Evolutionary conservation across 139 green algal genomes (phyloP).

Genomic region (Micractinium sp.): DNA sequence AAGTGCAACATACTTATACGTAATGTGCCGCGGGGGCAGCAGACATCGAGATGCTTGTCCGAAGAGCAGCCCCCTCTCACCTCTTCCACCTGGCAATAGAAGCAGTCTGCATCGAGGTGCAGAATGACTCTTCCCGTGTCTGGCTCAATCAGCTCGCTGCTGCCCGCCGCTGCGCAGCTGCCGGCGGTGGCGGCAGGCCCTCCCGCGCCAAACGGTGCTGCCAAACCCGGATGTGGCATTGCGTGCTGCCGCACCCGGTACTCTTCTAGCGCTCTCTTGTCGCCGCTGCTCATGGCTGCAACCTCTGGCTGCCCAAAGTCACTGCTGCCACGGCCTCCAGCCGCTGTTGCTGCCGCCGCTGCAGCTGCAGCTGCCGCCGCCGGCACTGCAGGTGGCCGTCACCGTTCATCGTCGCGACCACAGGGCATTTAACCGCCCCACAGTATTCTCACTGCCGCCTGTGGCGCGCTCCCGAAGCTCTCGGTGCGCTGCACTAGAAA

Average conservation of each 20-base stretch:
- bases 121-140: conserved; percentile 62
- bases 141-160: conserved; percentile 3
- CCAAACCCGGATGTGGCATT: background rate
- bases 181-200: background rate
- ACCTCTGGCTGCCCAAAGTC: background rate
- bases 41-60: background rate
- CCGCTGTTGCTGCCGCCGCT: background rate
- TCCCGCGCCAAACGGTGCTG: no score
- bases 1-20: no score
- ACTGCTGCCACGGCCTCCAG: background rate
- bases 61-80: conserved; percentile 26
- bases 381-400: background rate
- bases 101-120: conserved; percentile 80
- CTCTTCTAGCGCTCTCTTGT: background rate
- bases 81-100: conserved; percentile 85
- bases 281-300: background rate
- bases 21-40: conserved; percentile 35
- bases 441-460: no score
- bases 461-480: no score
- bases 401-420: background rate
- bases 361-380: background rate
- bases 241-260: background rate
- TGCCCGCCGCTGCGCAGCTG: background rate
- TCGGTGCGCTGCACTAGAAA: no score
- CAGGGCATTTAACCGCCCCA: no score